These are phyloP conservation scores for Myxozyma vanderwaltii DNA, from an alignment of 805 yeast species.

Conservation along the genomic window DNA sequence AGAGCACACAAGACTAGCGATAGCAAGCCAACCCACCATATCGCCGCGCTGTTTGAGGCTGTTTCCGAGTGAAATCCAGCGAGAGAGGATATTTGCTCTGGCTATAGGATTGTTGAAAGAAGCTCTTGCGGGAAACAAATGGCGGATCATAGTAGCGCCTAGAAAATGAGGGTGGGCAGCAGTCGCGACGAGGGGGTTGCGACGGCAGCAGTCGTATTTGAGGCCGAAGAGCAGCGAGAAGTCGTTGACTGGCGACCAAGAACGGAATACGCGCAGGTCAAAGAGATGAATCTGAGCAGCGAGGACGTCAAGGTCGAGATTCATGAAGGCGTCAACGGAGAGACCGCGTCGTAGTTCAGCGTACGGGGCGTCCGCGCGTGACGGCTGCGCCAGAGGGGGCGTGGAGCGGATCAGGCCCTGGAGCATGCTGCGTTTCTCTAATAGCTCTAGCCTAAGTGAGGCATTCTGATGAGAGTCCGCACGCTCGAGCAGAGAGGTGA, in stretches of 20 bases:
- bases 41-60: constrained; percentile 78
- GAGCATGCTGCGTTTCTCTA: constrained; percentile 4
- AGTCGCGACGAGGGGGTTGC: constrained; percentile 79
- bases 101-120: constrained; percentile 41
- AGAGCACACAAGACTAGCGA: constrained; percentile 80
- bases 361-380: background rate
- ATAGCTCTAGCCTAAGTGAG: constrained; percentile 1
- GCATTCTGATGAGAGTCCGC: background rate
- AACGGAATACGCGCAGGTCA: constrained; percentile 61
- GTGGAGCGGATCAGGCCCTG: constrained; percentile 7
- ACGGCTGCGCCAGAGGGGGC: constrained; percentile 1
- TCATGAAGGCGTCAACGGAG: constrained; percentile 54
- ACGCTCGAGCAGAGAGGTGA: constrained; percentile 6
- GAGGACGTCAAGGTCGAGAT: constrained; percentile 54
- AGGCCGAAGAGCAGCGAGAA: constrained; percentile 68
- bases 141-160: constrained; percentile 68
- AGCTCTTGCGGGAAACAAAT: constrained; percentile 51
- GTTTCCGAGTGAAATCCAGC: constrained; percentile 86
- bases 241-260: constrained; percentile 82
- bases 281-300: constrained; percentile 68
- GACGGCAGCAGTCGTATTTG: constrained; percentile 46
- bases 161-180: constrained; percentile 73
- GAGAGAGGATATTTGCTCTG: constrained; percentile 66
- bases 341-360: constrained; percentile 7
- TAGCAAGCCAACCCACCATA: constrained; percentile 92